Evolutionary conservation across 2,329 filamentous ascomycete genomes (phyloP), one percentile per base, ranked within the genome.

Genomic region (Pezicula radicicola): DNA sequence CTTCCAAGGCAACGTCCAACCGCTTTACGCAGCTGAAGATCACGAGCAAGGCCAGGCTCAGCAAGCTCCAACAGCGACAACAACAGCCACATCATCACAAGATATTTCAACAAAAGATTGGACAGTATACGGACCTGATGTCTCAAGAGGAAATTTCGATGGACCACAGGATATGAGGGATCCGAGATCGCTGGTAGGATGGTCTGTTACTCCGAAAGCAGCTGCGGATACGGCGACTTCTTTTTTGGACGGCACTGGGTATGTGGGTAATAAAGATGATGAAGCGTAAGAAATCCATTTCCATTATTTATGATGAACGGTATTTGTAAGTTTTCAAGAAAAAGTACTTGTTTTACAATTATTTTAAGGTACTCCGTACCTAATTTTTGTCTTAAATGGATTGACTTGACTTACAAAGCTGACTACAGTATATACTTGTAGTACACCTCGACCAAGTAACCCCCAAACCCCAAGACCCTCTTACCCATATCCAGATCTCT

Each of bases 401-500:
- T n/a, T n/a, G n/a, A 25, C 6, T 25, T 6, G 25, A 25, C 25
- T 25, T 25, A 25, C 1, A 25, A 25, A 3, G 25, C 25, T 25
- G 25, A 25, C 4, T 25, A 25, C 6, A 3, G 25, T 25, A 25
- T 25, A 25, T 25, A 25, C 25, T 5, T 25, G 25, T 50, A 61
- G 55, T 41, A 60, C 60, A 21, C 53, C 55, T 9, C 42, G 51
- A 50, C 36, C 59, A 10, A 35, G 51, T 15, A 49, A 56, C 27
- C 40, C 51, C 15, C 15, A 43, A 5, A 50, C 52, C 16, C 39
- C 53, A 12, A 15, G 43, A 6, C 47, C 53, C 27, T 28, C 53
- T 25, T 63, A 60, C 52, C 62, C 63, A 10, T 70, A 72, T 55
- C 71, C 75, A 16, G 62, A 66, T 39, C 56, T 77, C 33, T 67